These are phyloP conservation scores for Cryptosporidium tyzzeri DNA, from an alignment of 169 alveolate genomes.

Conservation along the genomic window DNA sequence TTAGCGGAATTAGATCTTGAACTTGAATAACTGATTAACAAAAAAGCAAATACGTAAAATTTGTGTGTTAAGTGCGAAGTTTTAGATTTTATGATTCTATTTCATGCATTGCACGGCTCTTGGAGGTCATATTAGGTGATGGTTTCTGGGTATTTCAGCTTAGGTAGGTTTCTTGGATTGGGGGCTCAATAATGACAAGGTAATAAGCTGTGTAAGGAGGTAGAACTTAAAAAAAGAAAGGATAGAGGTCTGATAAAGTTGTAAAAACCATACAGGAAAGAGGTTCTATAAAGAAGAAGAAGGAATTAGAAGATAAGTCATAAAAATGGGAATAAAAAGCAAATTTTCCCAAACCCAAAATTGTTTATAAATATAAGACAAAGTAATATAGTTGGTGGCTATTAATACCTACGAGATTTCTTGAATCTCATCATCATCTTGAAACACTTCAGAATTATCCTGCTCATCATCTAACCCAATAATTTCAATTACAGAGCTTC, in stretches of 20 bases:
- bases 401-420: not conserved
- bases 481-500: constrained; percentile 14
- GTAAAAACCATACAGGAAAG: not conserved
- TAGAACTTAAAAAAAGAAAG: not conserved
- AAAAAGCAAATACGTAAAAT: too few species aligned
- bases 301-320: not conserved
- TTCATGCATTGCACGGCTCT: too few species aligned
- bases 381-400: not conserved
- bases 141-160: too few species aligned
- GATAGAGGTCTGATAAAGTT: not conserved
- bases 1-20: too few species aligned
- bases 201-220: not conserved
- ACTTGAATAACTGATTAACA: too few species aligned
- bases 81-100: too few species aligned
- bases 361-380: constrained; percentile 1
- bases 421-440: constrained; percentile 4
- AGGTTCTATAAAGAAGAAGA: not conserved
- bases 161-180: too few species aligned
- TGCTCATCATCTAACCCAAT: constrained; percentile 42
- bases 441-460: constrained; percentile 4
- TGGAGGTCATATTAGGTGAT: too few species aligned
- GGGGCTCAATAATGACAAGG: not conserved
- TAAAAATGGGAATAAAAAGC: not conserved
- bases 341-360: not conserved
- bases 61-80: too few species aligned